Percentiles rank a stretch among this genome's conserved stretches.
These are phyloP conservation scores for Epithemia pelagica DNA, from an alignment of 108 stramenopile genomes.

Conservation along the genomic window DNA sequence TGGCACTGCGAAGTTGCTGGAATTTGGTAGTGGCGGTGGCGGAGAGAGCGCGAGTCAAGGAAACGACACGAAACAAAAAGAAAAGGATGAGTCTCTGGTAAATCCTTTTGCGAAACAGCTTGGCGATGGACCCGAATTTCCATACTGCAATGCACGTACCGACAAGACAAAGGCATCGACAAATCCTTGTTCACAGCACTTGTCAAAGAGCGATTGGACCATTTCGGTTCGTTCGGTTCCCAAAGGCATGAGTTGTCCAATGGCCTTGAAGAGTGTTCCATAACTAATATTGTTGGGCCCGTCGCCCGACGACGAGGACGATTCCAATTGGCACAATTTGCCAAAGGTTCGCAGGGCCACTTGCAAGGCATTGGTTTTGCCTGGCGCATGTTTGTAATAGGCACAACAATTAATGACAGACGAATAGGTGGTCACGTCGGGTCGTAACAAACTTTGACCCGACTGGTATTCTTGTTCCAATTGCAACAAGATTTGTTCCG, in stretches of 20 bases:
- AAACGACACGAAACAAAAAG: not conserved
- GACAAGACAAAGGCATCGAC: slow-evolving; percentile 39
- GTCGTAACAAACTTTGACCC: slow-evolving; percentile 13
- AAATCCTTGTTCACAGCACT: slow-evolving; percentile 26
- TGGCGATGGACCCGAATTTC: too few relatives aligned
- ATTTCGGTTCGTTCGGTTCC: slow-evolving; percentile 22
- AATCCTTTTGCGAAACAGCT: too few relatives aligned
- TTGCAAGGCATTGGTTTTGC: slow-evolving; percentile 22
- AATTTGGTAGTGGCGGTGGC: too few relatives aligned
- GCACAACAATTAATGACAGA: slow-evolving; percentile 48
- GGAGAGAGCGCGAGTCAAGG: too few relatives aligned
- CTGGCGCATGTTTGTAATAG: slow-evolving; percentile 22
- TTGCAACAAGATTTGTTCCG: slow-evolving; percentile 24
- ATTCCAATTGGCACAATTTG: slow-evolving; percentile 17
- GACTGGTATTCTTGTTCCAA: slow-evolving; percentile 20
- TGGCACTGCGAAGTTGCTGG: not conserved
- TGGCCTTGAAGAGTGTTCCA: slow-evolving; percentile 45
- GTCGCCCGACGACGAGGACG: slow-evolving; percentile 7
- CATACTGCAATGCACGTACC: too few relatives aligned
- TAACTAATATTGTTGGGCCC: slow-evolving; percentile 31
- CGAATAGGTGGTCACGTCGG: slow-evolving; percentile 38
- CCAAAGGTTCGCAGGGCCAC: slow-evolving; percentile 35
- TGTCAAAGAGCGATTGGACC: slow-evolving; percentile 22
- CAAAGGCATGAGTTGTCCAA: slow-evolving; percentile 23
- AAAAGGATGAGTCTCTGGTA: not conserved